Evolutionary conservation across 441 rosid species (phyloP).

Genomic region (Rhodomyrtus psidioides): DNA sequence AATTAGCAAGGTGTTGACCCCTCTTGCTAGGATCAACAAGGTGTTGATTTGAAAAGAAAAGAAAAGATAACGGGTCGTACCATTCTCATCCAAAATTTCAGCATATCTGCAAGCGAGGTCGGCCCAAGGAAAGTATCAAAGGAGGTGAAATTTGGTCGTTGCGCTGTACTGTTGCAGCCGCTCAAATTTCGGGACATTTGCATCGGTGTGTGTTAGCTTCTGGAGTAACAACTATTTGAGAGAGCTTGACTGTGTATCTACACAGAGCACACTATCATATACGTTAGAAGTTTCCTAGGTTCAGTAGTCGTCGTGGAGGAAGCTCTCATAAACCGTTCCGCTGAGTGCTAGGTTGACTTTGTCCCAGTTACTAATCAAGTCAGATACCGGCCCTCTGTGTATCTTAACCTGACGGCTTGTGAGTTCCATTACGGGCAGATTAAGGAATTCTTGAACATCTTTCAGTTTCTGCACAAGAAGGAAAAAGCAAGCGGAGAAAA

Average conservation of each 20-base stretch:
- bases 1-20: not conserved
- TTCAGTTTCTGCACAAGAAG: conserved; percentile 43
- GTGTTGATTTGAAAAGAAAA: not conserved
- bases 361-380: conserved; percentile 70
- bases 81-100: not conserved
- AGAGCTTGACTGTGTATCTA: conserved; percentile 10
- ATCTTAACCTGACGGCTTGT: conserved; percentile 87
- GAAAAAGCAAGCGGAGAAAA: conserved; percentile 1
- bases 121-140: not conserved
- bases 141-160: not conserved
- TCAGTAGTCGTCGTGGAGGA: conserved; percentile 50
- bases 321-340: conserved; percentile 65
- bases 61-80: not conserved
- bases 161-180: not conserved
- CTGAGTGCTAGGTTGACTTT: conserved; percentile 55
- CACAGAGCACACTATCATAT: not conserved
- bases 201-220: not conserved
- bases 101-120: not conserved
- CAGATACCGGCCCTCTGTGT: conserved; percentile 64
- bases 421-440: conserved; percentile 51
- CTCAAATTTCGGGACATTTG: not conserved
- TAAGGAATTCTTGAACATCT: conserved; percentile 65
- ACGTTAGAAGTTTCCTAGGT: conserved; percentile 4
- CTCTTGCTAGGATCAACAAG: not conserved
- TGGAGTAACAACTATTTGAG: conserved; percentile 13